Conservation (phyloP, 73 alveolate species). For the Uronychia setigera region DNA sequence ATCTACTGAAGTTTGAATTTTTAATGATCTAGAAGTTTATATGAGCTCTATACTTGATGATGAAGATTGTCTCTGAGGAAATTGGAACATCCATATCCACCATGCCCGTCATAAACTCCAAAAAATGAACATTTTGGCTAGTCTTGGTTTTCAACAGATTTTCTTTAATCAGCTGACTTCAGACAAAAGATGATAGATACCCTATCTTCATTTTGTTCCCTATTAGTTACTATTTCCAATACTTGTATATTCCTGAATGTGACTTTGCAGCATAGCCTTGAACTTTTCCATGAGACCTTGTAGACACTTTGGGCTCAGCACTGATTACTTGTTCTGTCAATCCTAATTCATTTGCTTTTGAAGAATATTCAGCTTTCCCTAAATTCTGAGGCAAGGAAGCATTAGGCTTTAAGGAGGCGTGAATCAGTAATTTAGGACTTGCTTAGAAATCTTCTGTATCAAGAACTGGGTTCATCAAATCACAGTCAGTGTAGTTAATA, state of each 20-base stretch:
- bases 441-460: neutral
- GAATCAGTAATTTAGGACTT: neutral
- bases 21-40: conserved; percentile 26
- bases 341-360: neutral
- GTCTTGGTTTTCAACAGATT: conserved; percentile 30
- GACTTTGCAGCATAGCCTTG: conserved; percentile 25
- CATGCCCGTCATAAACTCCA: conserved; percentile 79
- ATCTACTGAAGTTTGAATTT: conserved; percentile 52
- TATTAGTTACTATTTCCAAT: neutral
- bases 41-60: conserved; percentile 44
- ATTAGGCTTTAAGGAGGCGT: neutral
- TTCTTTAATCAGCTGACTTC: conserved; percentile 51
- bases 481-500: too few relatives aligned
- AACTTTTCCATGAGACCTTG: neutral
- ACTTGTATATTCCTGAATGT: conserved; percentile 53
- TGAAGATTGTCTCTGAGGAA: conserved; percentile 77
- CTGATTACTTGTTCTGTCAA: neutral
- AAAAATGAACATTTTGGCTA: conserved; percentile 84
- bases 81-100: conserved; percentile 80
- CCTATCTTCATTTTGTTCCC: conserved; percentile 79
- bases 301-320: neutral
- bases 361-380: neutral
- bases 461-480: neutral
- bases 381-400: neutral
- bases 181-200: conserved; percentile 78